Base-by-base conservation (phyloP, 2,329 filamentous ascomycete species). In the Chaetomium sp. region DNA sequence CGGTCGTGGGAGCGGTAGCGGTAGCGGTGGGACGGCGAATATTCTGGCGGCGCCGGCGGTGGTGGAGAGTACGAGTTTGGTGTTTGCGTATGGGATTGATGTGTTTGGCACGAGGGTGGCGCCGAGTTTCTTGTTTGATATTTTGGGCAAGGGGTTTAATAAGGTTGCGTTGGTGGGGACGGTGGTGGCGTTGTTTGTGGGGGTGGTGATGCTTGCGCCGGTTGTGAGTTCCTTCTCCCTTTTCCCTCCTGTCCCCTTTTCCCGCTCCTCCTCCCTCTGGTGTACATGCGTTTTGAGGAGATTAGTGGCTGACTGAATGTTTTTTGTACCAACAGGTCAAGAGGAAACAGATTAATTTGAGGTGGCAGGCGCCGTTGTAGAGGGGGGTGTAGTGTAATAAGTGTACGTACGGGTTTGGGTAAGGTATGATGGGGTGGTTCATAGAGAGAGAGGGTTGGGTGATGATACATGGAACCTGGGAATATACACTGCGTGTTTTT, bases 131-230 rank as follows among this genome's bases (percentile, higher is more conserved):
- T 81, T 88, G 12, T 99, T 99, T 70, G 94, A 99, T 73, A 84
- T 97, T 43, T 75, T 99, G 12, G 94, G 91, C 59, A 94, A 91
- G 72, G 89, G 89, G 2, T 99, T 99, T 71, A 94, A 92, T 69
- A 96, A 95, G 76, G 68, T 91, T 54, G 88, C 91, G 64, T 81
- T 99, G 67, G 71, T 96, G 40, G 78, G 81, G 12, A 99, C 94
- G 0, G 91, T 99, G 40, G 76, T 87, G 42, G 92, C 89, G 14
- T 77, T 97, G 63, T 82, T 81, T 46, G 78, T 82, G 41, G 91
- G 90, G 46, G 92, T 96, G 12, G 70, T 85, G 61, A 81, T 89
- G 54, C 76, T 97, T 66, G 86, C 86, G 52, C 94, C 94, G 34
- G 84, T 97, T 82, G 94, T 96, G 78, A 77, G 87, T 78, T 7